Evolutionary conservation across 805 yeast genomes (phyloP).

Genomic region (Ogataea glucozyma): DNA sequence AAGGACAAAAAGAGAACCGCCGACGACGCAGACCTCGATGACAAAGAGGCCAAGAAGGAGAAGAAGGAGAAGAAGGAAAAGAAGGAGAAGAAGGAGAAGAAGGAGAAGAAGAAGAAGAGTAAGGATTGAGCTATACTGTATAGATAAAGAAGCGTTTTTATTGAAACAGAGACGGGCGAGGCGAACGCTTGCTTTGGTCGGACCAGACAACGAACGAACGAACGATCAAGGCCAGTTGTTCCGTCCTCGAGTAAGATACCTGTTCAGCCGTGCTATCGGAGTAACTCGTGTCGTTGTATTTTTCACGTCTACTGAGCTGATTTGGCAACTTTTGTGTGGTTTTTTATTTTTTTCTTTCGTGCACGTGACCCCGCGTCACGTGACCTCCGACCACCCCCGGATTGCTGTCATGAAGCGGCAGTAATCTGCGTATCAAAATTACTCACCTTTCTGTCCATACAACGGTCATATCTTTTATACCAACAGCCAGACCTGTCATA

Average conservation of each 20-base stretch:
- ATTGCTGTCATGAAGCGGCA: conserved; percentile 9
- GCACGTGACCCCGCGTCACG: background rate
- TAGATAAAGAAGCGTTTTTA: conserved; percentile 7
- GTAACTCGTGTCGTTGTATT: too few species aligned
- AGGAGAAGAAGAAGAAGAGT: conserved; percentile 30
- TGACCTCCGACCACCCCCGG: conserved; percentile 4
- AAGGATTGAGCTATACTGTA: conserved; percentile 34
- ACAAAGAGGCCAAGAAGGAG: conserved; percentile 23
- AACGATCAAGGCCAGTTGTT: too few species aligned
- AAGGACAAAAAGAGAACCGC: conserved; percentile 29
- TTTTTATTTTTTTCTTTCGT: background rate
- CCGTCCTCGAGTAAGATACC: too few species aligned
- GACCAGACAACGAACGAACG: too few species aligned
- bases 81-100: conserved; percentile 30
- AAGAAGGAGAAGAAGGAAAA: conserved; percentile 34
- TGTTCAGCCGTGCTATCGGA: too few species aligned
- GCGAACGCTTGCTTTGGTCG: too few species aligned
- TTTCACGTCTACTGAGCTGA: too few species aligned
- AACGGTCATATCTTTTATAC: too few species aligned
- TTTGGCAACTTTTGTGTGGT: too few species aligned
- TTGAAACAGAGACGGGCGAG: background rate
- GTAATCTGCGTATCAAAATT: background rate
- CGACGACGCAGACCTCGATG: conserved; percentile 16
- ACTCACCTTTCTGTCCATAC: too few species aligned
- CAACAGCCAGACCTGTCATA: too few species aligned